These are phyloP conservation scores for Schizochytrium sp. DNA, from an alignment of 108 stramenopile species.

Conservation along the genomic window DNA sequence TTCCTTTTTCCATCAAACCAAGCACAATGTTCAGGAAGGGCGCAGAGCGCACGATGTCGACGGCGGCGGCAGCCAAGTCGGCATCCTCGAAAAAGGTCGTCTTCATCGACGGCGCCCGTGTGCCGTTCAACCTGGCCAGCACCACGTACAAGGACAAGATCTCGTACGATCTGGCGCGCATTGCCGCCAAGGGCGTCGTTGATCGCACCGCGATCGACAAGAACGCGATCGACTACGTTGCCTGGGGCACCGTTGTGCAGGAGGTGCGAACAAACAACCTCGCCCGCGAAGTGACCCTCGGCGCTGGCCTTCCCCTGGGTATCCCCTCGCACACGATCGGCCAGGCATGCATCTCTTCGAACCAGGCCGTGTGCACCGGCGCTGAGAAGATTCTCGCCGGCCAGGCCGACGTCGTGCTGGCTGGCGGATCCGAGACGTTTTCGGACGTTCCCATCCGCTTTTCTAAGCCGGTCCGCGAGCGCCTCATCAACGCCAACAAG, in stretches of 20 bases:
- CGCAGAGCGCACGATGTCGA: background rate
- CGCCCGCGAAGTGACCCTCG: constrained; percentile 80
- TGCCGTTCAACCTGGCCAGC: constrained; percentile 79
- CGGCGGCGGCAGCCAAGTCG: background rate
- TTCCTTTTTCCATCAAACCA: no score
- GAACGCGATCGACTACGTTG: constrained; percentile 75
- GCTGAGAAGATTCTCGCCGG: constrained; percentile 84
- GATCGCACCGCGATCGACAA: constrained; percentile 84
- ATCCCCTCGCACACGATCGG: constrained; percentile 85
- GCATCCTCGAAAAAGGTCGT: constrained; percentile 58
- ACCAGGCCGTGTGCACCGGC: constrained; percentile 80
- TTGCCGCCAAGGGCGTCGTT: constrained; percentile 81
- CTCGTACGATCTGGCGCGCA: constrained; percentile 86
- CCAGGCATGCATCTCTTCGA: constrained; percentile 90
- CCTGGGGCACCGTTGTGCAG: constrained; percentile 87
- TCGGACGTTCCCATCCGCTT: constrained; percentile 90
- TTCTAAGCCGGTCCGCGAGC: constrained; percentile 64
- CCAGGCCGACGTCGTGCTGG: constrained; percentile 80
- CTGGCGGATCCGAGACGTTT: constrained; percentile 92
- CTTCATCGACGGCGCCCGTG: constrained; percentile 82
- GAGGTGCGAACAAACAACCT: constrained; percentile 81
- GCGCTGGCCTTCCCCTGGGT: constrained; percentile 77
- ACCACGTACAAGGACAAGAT: constrained; percentile 85
- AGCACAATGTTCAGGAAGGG: background rate
- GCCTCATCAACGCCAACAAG: constrained; percentile 77